phyloP scores from a whole-genome alignment of 352 stramenopile genomes.

The Globisporangium iwayamae region DNA sequence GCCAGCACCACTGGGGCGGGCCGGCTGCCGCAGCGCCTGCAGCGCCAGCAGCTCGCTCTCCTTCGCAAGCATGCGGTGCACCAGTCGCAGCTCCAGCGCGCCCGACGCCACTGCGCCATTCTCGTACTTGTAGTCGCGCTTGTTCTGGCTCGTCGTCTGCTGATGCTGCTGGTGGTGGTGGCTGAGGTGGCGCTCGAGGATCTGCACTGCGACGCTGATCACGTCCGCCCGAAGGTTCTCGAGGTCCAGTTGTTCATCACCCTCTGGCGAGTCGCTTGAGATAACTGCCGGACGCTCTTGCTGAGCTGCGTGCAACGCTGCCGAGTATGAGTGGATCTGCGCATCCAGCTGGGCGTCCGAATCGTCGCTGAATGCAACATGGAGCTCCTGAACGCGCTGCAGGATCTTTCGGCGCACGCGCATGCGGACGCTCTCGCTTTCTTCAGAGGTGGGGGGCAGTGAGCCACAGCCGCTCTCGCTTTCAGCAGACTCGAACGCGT shows the following conservation, averaged over 20 bases:
- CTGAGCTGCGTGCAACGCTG: background rate
- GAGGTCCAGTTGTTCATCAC: background rate
- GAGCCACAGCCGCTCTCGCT: background rate
- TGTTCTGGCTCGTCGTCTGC: background rate
- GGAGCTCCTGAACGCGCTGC: constrained; percentile 12
- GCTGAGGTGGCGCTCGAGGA: constrained; percentile 20
- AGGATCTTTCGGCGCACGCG: constrained; percentile 11
- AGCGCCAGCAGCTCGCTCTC: constrained; percentile 27
- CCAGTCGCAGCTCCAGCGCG: constrained; percentile 22
- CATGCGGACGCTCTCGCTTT: background rate
- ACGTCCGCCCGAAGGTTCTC: constrained; percentile 22
- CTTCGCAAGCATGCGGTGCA: constrained; percentile 33
- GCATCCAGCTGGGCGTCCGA: background rate
- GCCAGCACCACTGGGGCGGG: too few species aligned
- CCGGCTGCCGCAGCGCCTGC: constrained; percentile 7
- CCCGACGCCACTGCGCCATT: too few species aligned
- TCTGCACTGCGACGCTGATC: constrained; percentile 22
- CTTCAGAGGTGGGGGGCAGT: background rate
- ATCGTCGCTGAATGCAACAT: background rate
- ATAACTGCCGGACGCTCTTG: background rate
- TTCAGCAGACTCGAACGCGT: background rate
- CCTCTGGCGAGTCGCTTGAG: background rate
- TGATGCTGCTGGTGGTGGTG: background rate
- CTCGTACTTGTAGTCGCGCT: constrained; percentile 7
- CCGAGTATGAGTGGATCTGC: background rate